These are phyloP conservation scores for Starmerella tilneyi DNA, from an alignment of 805 yeast genomes.

Conservation along the genomic window DNA sequence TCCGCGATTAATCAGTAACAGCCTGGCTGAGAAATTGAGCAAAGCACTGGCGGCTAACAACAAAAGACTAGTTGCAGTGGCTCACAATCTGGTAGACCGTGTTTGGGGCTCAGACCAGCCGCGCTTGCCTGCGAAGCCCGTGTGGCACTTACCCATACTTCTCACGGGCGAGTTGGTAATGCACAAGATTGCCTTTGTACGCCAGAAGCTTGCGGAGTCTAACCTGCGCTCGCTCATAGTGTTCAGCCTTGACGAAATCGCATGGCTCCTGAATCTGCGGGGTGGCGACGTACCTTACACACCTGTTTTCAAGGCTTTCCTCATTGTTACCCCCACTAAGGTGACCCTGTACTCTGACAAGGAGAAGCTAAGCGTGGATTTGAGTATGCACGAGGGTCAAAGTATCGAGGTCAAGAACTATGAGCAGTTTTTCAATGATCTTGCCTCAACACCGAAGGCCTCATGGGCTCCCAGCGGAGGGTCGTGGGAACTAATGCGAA, in stretches of 20 bases:
- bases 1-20: constrained; percentile 50
- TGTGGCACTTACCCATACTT: constrained; percentile 42
- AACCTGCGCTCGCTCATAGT: constrained; percentile 41
- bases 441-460: background rate
- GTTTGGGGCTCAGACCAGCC: constrained; percentile 70
- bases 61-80: constrained; percentile 42
- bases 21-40: constrained; percentile 30
- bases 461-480: constrained; percentile 48
- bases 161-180: constrained; percentile 56
- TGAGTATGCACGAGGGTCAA: constrained; percentile 20
- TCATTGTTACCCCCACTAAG: constrained; percentile 36
- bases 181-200: constrained; percentile 43
- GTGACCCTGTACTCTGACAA: constrained; percentile 47
- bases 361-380: background rate
- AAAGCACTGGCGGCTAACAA: constrained; percentile 27
- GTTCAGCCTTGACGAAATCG: constrained; percentile 72
- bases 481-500: constrained; percentile 57
- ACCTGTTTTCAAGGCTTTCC: constrained; percentile 76
- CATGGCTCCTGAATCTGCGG: constrained; percentile 82
- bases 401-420: constrained; percentile 4
- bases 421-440: constrained; percentile 9
- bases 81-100: constrained; percentile 57
- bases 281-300: constrained; percentile 73
- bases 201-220: constrained; percentile 26
- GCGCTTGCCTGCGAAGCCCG: constrained; percentile 39